Percentiles rank a stretch among this genome's conserved stretches.
Evolutionary conservation across 1,284 basidiomycete genomes (phyloP).

Genomic region (Earliella scabrosa): DNA sequence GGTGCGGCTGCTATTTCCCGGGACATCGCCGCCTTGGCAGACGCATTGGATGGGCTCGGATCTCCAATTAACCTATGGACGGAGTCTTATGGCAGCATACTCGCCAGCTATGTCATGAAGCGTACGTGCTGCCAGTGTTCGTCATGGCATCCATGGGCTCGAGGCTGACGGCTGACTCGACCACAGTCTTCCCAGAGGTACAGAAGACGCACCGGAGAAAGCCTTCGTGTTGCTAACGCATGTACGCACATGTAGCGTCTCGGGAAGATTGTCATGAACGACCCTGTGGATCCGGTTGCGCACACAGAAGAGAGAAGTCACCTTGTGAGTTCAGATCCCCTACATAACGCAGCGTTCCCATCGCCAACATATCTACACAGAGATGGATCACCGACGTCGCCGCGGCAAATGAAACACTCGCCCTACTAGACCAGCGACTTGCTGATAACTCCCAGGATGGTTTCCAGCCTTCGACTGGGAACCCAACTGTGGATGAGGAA

Average conservation of each 20-base stretch:
- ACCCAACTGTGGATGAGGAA: background rate
- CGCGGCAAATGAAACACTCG: too few relatives aligned
- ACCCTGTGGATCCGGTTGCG: background rate
- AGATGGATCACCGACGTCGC: too few relatives aligned
- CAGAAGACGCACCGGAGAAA: too few relatives aligned
- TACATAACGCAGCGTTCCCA: background rate
- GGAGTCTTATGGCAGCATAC: constrained; percentile 1
- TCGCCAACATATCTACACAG: too few relatives aligned
- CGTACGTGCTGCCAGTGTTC: background rate
- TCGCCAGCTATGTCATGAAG: constrained; percentile 11
- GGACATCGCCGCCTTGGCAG: constrained; percentile 14
- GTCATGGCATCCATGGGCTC: too few relatives aligned
- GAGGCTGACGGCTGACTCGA: background rate
- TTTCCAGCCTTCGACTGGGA: background rate
- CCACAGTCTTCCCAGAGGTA: constrained; percentile 5
- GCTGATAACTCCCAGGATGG: too few relatives aligned
- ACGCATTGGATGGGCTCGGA: constrained; percentile 7
- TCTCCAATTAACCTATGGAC: constrained; percentile 5
- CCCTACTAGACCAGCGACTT: too few relatives aligned
- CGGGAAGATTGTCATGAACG: background rate
- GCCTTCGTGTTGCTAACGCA: too few relatives aligned
- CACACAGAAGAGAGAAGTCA: background rate
- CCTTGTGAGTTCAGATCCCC: background rate
- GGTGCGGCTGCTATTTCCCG: constrained; percentile 9
- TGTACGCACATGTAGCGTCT: background rate